Percentiles rank a stretch among this genome's conserved stretches.
phyloP scores from a whole-genome alignment of 2,329 filamentous ascomycete species.

The Phaeosphaeria sp. region DNA sequence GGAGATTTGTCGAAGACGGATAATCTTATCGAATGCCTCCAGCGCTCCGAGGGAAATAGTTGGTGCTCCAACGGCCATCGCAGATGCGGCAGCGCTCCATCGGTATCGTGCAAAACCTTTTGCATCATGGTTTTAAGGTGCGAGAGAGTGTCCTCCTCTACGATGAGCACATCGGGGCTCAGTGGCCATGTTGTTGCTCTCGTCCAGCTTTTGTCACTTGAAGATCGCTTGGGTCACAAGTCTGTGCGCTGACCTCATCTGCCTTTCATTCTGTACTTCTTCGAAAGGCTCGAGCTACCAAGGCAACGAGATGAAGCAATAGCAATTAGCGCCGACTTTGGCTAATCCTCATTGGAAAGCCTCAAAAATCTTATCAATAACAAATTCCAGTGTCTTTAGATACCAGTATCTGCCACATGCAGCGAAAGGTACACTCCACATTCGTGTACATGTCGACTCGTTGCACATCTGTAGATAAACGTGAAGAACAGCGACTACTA shows the following conservation, averaged over 20 bases:
- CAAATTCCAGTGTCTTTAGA: too few species aligned
- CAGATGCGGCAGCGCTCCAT: neutral
- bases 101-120: neutral
- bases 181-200: neutral
- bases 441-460: too few species aligned
- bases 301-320: neutral
- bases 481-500: too few species aligned
- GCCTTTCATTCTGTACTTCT: neutral
- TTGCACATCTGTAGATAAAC: too few species aligned
- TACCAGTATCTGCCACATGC: too few species aligned
- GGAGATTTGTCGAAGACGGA: neutral
- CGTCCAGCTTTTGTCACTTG: neutral
- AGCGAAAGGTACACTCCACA: too few species aligned
- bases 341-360: too few species aligned
- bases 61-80: neutral
- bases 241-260: neutral
- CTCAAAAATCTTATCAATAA: too few species aligned
- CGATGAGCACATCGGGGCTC: neutral
- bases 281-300: too few species aligned
- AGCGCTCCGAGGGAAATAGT: too few species aligned
- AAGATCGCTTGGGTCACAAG: neutral
- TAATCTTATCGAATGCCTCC: too few species aligned
- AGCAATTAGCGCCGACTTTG: too few species aligned
- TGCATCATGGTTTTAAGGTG: neutral
- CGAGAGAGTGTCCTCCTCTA: neutral